Conservation (phyloP, 495 filamentous ascomycete species). For the Friedmanniomyces simplex region DNA sequence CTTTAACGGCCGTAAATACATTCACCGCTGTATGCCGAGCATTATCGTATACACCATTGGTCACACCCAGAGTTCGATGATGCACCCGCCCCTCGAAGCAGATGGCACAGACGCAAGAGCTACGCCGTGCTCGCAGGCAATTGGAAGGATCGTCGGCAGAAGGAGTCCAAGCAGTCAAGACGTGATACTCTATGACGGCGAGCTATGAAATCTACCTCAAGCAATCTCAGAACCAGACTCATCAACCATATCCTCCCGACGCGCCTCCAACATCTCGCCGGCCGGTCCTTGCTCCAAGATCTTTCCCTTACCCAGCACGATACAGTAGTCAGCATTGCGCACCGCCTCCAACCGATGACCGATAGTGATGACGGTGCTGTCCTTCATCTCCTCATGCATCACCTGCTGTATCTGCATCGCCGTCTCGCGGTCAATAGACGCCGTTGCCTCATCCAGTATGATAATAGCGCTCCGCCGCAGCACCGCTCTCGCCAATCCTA, state of each 20-base stretch:
- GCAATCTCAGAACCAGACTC: no score
- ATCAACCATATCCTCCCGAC: neutral
- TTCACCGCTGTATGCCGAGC: no score
- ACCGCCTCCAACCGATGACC: constrained; percentile 76
- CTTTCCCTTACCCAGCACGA: constrained; percentile 58
- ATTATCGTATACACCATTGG: no score
- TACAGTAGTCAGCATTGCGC: constrained; percentile 61
- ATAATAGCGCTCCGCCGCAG: constrained; percentile 48
- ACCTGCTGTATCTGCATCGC: constrained; percentile 68
- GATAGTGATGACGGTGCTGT: constrained; percentile 79
- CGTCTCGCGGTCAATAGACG: constrained; percentile 69
- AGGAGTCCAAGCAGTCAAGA: no score
- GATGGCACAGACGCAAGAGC: no score
- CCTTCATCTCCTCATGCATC: constrained; percentile 58
- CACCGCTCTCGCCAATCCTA: constrained; percentile 49
- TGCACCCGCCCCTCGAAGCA: no score
- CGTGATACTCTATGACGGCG: no score
- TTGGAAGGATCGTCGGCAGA: no score
- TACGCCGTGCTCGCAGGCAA: no score
- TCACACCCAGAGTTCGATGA: no score
- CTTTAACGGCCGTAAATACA: no score
- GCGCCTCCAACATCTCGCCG: constrained; percentile 14
- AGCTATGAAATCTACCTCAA: no score
- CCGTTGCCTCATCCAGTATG: constrained; percentile 75
- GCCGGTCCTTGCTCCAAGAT: constrained; percentile 31